Evolutionary conservation across 1,284 basidiomycete species (phyloP).

Genomic region (Ganoderma sp.): DNA sequence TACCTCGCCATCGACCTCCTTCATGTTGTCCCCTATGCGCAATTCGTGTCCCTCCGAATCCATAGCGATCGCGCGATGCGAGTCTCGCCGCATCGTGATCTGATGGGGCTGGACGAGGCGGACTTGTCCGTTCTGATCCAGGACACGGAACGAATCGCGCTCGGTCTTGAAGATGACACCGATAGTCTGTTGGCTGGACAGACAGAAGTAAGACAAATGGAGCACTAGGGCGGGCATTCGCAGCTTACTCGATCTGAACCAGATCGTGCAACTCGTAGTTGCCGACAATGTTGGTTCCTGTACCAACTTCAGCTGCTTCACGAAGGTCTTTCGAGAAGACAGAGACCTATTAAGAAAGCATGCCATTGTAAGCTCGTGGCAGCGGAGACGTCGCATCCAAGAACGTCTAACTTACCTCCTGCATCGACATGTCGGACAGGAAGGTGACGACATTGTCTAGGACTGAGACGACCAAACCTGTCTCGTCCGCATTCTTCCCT

Average conservation of each 20-base stretch:
- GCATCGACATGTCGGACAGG: conserved; percentile 95
- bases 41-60: conserved; percentile 89
- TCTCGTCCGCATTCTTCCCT: conserved; percentile 94
- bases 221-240: conserved; percentile 7
- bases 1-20: conserved; percentile 91
- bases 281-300: conserved; percentile 86
- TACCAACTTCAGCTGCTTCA: conserved; percentile 95
- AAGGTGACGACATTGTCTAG: conserved; percentile 93
- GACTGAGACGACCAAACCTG: conserved; percentile 94
- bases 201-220: conserved; percentile 21
- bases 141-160: conserved; percentile 91
- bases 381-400: not conserved
- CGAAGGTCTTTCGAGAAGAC: conserved; percentile 98
- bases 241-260: conserved; percentile 90
- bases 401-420: conserved; percentile 61
- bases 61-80: conserved; percentile 84
- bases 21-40: conserved; percentile 89
- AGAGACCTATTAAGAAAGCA: conserved; percentile 66
- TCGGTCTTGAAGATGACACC: conserved; percentile 99
- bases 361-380: not conserved
- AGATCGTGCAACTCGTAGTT: conserved; percentile 97
- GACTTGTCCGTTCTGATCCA: conserved; percentile 93
- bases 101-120: conserved; percentile 93
- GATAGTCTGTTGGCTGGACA: conserved; percentile 81
- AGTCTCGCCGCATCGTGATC: conserved; percentile 90